phyloP scores from a whole-genome alignment of 2,329 filamentous ascomycete species.

The Myriosclerotinia scirpicola region DNA sequence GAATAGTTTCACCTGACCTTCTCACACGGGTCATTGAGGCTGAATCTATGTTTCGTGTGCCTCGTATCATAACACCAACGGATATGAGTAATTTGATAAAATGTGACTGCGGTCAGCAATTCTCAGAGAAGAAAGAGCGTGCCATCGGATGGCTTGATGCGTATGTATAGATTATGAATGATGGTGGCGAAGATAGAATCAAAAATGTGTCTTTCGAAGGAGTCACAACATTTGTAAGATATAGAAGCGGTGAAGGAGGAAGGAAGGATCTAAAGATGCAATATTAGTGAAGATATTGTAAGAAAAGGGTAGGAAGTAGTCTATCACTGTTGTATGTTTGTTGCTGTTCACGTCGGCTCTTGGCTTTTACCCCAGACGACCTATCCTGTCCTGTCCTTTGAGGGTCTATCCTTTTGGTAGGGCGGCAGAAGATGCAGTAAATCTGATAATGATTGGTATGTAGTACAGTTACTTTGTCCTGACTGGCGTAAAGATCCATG shows the following conservation, averaged over 20 bases:
- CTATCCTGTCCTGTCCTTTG: background rate
- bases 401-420: background rate
- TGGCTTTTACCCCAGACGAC: slow-evolving; percentile 2
- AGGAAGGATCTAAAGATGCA: slow-evolving; percentile 19
- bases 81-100: background rate
- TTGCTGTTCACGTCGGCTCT: background rate
- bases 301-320: background rate
- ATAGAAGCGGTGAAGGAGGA: slow-evolving; percentile 18
- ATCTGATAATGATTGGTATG: slow-evolving; percentile 7
- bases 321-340: background rate
- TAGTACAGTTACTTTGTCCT: background rate
- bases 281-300: slow-evolving; percentile 16
- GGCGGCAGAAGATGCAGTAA: background rate
- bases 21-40: slow-evolving; percentile 21
- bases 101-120: slow-evolving; percentile 20
- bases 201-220: slow-evolving; percentile 10
- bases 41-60: slow-evolving; percentile 11
- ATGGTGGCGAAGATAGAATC: slow-evolving; percentile 13
- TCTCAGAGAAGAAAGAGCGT: background rate
- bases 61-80: slow-evolving; percentile 4
- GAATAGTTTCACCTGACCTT: slow-evolving; percentile 19
- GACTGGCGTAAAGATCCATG: background rate
- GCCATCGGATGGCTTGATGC: slow-evolving; percentile 3
- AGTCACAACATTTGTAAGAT: slow-evolving; percentile 19
- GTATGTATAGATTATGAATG: slow-evolving; percentile 12